phyloP scores from a whole-genome alignment of 139 green algal genomes.

The Coccomyxa sp. region DNA sequence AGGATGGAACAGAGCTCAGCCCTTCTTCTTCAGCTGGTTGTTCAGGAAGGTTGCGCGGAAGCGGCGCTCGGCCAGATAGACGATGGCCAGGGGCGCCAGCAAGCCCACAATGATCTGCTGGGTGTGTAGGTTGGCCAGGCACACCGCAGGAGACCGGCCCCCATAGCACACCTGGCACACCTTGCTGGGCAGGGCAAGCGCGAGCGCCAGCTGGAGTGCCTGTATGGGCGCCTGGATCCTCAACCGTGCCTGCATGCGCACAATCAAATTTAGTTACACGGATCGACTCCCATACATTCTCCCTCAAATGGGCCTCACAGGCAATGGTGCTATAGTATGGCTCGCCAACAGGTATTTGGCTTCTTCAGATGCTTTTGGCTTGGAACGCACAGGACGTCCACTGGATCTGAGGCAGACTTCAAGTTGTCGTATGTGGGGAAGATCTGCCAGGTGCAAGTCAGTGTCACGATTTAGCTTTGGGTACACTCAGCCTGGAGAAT shows the following conservation, averaged over 20 bases:
- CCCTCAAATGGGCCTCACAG: too few species aligned
- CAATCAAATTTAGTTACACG: not conserved
- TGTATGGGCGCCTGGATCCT: not conserved
- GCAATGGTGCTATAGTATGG: too few species aligned
- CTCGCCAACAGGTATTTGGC: too few species aligned
- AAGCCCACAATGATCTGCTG: not conserved
- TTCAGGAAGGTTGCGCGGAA: not conserved
- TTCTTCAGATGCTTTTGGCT: too few species aligned
- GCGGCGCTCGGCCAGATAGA: not conserved
- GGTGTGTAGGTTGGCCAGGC: not conserved
- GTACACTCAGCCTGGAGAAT: too few species aligned
- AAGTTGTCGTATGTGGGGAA: too few species aligned
- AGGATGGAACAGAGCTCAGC: too few species aligned
- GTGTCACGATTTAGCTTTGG: too few species aligned
- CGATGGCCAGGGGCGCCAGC: not conserved
- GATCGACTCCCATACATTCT: not conserved
- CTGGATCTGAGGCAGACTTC: too few species aligned
- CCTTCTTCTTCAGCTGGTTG: not conserved
- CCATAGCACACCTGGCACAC: not conserved
- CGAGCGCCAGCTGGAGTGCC: not conserved
- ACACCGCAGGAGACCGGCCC: not conserved
- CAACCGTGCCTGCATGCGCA: not conserved
- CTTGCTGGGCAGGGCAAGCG: not conserved
- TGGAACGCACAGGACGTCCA: too few species aligned
- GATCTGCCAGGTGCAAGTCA: too few species aligned